Base-by-base conservation (phyloP, 495 filamentous ascomycete genomes). In the Cercophora sp. region DNA sequence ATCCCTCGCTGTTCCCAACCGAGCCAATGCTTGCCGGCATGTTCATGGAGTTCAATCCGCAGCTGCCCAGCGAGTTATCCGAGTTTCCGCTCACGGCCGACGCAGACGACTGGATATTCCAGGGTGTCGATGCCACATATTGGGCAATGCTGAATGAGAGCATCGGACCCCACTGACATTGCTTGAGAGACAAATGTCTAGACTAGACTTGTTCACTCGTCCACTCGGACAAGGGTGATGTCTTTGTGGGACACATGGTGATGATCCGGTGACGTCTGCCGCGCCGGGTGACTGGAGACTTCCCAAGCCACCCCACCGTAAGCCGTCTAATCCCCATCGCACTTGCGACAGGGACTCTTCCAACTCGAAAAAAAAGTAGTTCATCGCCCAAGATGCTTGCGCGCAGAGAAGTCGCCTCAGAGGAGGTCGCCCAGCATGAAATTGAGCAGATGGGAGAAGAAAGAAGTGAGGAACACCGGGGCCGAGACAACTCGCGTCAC, bases 21-120 rank as follows among this genome's bases (percentile, higher is more conserved):
- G 41, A 35, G 15, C 19, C 24, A 1, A 16, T 44, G n/a, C 45
- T 50, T 16, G 54, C 54, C 29, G 65, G 59, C 56, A 60, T 64
- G 47, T 66, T 60, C 45, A 66, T 70, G 62, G 55, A 68, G 40
- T 61, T 70, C 19, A 62, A 71, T 13, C 54, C 58, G 2, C 57
- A 58, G 35, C 48, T 48, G 15, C 51, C 46, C 5, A 36, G 51
- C 8, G 51, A 40, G n/a, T 31, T 53, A 48, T 25, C 55, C 1
- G 59, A 61, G 42, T 61, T 65, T 16, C 63, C 63, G 3, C 43
- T 69, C 13, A 62, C 61, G 31, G 62, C 65, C 3, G 68, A 65
- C n/a, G 60, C 65, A n/a, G 62, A 71, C 22, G 54, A 71, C 23
- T 73, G 70, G 70, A 60, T 64, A n/a, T 71, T 73, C 36, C 68